Conservation (phyloP, 2,329 filamentous ascomycete genomes). For the Colletotrichum filicis region DNA sequence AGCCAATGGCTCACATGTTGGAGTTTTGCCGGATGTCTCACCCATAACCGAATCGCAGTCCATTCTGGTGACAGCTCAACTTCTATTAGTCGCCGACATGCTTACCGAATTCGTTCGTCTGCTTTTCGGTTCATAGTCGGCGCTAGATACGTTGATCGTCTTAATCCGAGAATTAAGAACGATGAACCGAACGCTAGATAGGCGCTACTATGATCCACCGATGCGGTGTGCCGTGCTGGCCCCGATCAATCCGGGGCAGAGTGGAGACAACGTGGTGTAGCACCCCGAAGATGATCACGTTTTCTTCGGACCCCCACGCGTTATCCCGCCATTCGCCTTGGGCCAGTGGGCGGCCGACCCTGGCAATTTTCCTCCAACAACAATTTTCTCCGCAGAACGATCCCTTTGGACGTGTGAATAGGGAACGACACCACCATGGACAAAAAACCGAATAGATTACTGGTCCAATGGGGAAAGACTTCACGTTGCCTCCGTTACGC, state of each 20-base stretch:
- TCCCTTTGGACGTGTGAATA: background rate
- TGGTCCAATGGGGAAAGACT: conserved; percentile 10
- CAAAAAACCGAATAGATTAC: conserved; percentile 14
- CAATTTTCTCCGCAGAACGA: conserved; percentile 18
- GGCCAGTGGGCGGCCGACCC: background rate
- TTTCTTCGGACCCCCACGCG: background rate
- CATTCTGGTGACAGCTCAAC: too few relatives aligned
- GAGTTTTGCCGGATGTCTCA: background rate
- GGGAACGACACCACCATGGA: background rate
- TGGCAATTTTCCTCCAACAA: conserved; percentile 30
- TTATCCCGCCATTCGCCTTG: background rate
- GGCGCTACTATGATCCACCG: background rate
- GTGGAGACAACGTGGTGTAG: conserved; percentile 1
- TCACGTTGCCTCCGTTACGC: background rate
- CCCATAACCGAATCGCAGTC: background rate
- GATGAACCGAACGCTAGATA: background rate
- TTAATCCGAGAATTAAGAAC: background rate
- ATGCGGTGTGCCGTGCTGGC: background rate
- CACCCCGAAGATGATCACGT: background rate
- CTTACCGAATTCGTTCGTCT: too few relatives aligned
- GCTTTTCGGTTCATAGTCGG: background rate
- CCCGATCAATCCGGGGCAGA: background rate
- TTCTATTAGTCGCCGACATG: background rate
- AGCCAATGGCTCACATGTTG: background rate
- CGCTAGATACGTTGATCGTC: background rate